These are phyloP conservation scores for Vitis rupestris DNA, from an alignment of 164 flowering plant genomes.

Conservation along the genomic window DNA sequence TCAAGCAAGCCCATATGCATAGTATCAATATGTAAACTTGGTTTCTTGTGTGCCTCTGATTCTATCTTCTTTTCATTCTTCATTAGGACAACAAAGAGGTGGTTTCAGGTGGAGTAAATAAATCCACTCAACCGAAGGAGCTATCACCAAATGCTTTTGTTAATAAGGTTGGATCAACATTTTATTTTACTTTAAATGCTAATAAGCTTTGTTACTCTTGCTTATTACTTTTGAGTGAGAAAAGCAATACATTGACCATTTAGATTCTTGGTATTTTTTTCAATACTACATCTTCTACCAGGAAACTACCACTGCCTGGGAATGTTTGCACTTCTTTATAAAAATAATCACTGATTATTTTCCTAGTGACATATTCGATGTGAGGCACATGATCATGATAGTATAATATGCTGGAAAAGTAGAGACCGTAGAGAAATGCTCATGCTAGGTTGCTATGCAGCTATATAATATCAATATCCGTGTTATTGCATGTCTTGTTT, in stretches of 20 bases:
- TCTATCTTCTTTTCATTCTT: neutral
- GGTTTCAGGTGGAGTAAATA: constrained; percentile 14
- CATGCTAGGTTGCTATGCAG: no score
- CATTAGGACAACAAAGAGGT: constrained; percentile 26
- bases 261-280: neutral
- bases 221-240: neutral
- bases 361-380: no score
- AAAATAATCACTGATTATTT: no score
- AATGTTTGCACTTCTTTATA: no score
- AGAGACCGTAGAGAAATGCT: no score
- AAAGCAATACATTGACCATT: neutral
- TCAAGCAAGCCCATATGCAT: no score
- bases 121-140: constrained; percentile 15
- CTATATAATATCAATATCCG: no score
- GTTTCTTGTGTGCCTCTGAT: neutral
- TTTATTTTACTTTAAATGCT: constrained; percentile 4
- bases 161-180: constrained; percentile 35
- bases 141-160: constrained; percentile 42
- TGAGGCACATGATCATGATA: no score
- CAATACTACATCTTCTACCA: neutral
- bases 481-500: no score
- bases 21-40: neutral
- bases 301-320: no score
- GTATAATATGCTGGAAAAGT: no score
- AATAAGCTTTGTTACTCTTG: neutral